Evolutionary conservation across 306 rosid species (phyloP), one percentile per base, ranked within the genome.

Genomic region (Medicago ruthenica): DNA sequence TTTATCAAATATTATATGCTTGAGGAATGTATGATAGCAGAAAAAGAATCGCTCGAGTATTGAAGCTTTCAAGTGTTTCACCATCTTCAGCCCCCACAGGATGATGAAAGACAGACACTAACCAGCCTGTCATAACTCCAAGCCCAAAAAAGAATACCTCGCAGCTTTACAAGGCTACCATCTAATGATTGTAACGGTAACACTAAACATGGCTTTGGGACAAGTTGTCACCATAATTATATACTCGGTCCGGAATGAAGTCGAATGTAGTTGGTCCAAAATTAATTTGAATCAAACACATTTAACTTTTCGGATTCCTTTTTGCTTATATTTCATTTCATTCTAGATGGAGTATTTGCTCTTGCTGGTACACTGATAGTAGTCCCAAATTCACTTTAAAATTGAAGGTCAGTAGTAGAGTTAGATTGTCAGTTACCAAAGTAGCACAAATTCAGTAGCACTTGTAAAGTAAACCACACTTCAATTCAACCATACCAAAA

Each of bases 61-160:
- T 70, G 45, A 44, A 79, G 14, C 71, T 62, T 75, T 70, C 53
- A 63, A 71, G 45, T 31, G 74, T 48, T 75, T 78, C 41, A 75
- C 61, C 22, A 58, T 61, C 12, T 31, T 31, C 59, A 74, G 50
- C 24, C 72, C 82, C 73, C 73, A 31, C 78, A 47, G 13, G n/a
- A 21, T 40, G 47, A 57, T 54, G 78, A 71, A 70, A 55, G 66
- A 60, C 76, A 62, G 73, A 67, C 55, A 77, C 68, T 41, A 41
- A 58, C 82, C 84, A 85, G 76, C 62, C 86, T 82, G 83, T 73
- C 81, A 79, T 31, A 50, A 59, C 74, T 79, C 81, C 78, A 75
- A 71, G 42, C 76, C 78, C 71, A 8, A 74, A 66, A 55, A 74
- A 51, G 71, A 69, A 80, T 70, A 64, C 74, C 22, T 71, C 78